Conservation (phyloP, 305 asterid genomes). For the Rubia balearica region DNA sequence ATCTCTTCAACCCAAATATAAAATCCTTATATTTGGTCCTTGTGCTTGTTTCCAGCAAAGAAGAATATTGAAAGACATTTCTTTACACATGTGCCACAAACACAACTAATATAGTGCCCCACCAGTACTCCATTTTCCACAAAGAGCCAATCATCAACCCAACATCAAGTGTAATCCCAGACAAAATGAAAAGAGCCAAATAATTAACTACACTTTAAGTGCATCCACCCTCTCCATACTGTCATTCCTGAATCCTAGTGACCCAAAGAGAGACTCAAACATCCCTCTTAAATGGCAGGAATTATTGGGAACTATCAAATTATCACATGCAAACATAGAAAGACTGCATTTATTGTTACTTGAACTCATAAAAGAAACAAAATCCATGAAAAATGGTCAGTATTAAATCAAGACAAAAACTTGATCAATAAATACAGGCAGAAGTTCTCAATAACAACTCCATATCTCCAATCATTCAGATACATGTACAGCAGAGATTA, state of each 20-base stretch:
- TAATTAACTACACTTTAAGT: not conserved
- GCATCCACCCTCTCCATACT: not conserved
- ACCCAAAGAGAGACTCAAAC: not conserved
- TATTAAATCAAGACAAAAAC: not conserved
- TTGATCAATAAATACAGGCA: not conserved
- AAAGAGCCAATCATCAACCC: constrained; percentile 2
- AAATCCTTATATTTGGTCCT: not conserved
- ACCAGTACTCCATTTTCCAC: constrained; percentile 1
- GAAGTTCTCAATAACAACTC: not conserved
- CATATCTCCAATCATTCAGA: not conserved
- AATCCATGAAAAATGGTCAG: not conserved
- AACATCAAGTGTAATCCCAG: constrained; percentile 1
- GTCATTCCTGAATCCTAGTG: not conserved
- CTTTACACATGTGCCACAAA: constrained; percentile 10
- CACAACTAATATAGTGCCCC: constrained; percentile 4
- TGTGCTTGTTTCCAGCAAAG: constrained; percentile 6
- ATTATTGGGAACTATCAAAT: not conserved
- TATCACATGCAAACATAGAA: constrained; percentile 1
- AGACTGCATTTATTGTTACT: not conserved
- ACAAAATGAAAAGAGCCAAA: not conserved
- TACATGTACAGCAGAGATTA: not conserved
- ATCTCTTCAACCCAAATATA: not conserved
- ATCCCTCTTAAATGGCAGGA: not conserved
- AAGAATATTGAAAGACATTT: constrained; percentile 6
- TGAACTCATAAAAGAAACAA: not conserved